Evolutionary conservation across 371 early-diverging fungal genomes (phyloP).

Genomic region (Apophysomyces ossiformis): DNA sequence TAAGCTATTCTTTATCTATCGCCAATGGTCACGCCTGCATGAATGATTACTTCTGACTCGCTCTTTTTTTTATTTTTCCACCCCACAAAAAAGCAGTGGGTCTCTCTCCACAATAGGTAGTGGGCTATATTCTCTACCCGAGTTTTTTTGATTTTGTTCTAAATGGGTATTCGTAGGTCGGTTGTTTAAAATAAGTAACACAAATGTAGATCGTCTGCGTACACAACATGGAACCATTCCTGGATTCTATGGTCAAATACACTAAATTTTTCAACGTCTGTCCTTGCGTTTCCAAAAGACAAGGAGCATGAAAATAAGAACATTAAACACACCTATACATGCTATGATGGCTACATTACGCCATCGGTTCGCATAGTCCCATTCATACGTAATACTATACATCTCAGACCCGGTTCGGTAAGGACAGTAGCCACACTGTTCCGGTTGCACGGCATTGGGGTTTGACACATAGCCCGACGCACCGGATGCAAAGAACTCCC

Average conservation of each 20-base stretch:
- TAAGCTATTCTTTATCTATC: not conserved
- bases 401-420: slow-evolving; percentile 58
- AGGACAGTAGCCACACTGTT: slow-evolving; percentile 62
- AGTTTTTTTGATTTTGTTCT: not conserved
- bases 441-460: slow-evolving; percentile 37
- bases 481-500: slow-evolving; percentile 39
- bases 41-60: not conserved
- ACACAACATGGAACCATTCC: not conserved
- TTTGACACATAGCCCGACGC: slow-evolving; percentile 61
- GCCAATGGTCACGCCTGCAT: not conserved
- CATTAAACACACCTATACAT: slow-evolving; percentile 55
- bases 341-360: slow-evolving; percentile 67
- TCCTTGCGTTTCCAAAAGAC: slow-evolving; percentile 32
- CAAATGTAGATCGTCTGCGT: slow-evolving; percentile 6
- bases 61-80: not conserved
- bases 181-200: not conserved
- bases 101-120: not conserved
- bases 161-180: not conserved
- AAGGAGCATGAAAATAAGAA: slow-evolving; percentile 38
- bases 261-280: slow-evolving; percentile 22
- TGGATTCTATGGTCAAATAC: not conserved
- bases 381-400: slow-evolving; percentile 44
- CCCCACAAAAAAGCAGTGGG: not conserved
- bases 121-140: not conserved
- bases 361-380: slow-evolving; percentile 66